phyloP scores from a whole-genome alignment of 805 yeast genomes.

The Maudiozyma turicensis region DNA sequence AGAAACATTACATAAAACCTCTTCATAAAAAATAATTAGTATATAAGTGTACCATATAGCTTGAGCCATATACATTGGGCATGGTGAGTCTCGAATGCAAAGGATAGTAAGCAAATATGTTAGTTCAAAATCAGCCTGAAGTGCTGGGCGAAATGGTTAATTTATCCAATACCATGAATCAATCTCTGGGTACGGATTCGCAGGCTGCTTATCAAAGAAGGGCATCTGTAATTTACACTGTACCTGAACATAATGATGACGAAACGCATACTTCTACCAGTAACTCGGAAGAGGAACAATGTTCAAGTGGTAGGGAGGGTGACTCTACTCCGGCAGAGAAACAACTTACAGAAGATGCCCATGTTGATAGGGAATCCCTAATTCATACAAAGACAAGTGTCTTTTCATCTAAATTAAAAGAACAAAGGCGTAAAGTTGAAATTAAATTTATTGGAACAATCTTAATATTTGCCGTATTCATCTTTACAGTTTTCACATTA shows the following conservation, averaged over 20 bases:
- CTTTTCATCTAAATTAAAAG: constrained; percentile 8
- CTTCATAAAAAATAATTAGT: too few relatives aligned
- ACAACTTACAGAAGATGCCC: not conserved
- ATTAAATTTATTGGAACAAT: constrained; percentile 4
- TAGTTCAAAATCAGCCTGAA: not conserved
- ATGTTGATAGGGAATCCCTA: not conserved
- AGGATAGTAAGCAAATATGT: not conserved
- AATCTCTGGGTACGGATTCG: not conserved
- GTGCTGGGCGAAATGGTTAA: not conserved
- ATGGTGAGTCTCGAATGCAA: too few relatives aligned
- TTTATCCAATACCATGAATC: not conserved
- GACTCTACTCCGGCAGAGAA: not conserved
- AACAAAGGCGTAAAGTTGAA: constrained; percentile 5
- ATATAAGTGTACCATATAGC: too few relatives aligned
- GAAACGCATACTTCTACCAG: not conserved
- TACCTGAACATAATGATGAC: not conserved
- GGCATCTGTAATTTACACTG: not conserved
- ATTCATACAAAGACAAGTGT: constrained; percentile 5
- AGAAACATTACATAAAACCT: too few relatives aligned
- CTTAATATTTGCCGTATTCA: constrained; percentile 13
- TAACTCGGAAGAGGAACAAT: not conserved
- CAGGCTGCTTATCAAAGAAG: not conserved
- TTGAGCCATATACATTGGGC: too few relatives aligned
- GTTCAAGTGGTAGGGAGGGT: not conserved
- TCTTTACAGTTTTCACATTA: constrained; percentile 19